These are phyloP conservation scores for Gastrodia elata DNA, from an alignment of 106 monocot genomes.

Conservation along the genomic window DNA sequence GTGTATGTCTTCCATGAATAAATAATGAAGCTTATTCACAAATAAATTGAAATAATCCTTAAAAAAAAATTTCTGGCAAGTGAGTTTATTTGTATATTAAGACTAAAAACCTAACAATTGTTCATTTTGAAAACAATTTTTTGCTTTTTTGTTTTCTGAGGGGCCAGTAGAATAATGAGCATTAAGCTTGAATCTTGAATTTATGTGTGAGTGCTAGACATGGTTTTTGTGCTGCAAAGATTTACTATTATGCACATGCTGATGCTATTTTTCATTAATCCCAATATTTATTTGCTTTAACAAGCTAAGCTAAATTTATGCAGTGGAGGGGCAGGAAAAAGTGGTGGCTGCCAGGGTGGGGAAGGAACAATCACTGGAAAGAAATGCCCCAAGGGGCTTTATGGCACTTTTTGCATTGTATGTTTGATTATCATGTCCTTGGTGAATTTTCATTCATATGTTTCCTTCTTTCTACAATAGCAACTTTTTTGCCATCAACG, in stretches of 20 bases:
- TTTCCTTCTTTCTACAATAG: background rate
- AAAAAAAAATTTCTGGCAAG: background rate
- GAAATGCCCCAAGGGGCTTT: slow-evolving; percentile 76
- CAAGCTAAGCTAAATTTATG: background rate
- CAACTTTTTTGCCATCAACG: background rate
- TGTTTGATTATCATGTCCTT: background rate
- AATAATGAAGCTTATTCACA: background rate
- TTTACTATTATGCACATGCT: background rate
- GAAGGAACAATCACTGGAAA: slow-evolving; percentile 80
- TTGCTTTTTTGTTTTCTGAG: background rate
- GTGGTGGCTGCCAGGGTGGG: slow-evolving; percentile 52
- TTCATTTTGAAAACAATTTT: background rate
- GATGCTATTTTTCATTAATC: background rate
- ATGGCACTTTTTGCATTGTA: slow-evolving; percentile 90
- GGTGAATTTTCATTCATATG: background rate
- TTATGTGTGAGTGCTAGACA: background rate
- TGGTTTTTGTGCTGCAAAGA: background rate
- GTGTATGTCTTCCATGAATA: background rate
- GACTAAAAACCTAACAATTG: background rate
- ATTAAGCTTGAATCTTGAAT: background rate
- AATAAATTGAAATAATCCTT: background rate
- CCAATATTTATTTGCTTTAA: background rate
- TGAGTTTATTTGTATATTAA: background rate
- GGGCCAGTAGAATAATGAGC: background rate
- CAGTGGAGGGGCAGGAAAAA: slow-evolving; percentile 77